Percentiles rank a stretch among this genome's conserved stretches.
phyloP scores from a whole-genome alignment of 352 stramenopile species.

The Globisporangium uncinulatum region DNA sequence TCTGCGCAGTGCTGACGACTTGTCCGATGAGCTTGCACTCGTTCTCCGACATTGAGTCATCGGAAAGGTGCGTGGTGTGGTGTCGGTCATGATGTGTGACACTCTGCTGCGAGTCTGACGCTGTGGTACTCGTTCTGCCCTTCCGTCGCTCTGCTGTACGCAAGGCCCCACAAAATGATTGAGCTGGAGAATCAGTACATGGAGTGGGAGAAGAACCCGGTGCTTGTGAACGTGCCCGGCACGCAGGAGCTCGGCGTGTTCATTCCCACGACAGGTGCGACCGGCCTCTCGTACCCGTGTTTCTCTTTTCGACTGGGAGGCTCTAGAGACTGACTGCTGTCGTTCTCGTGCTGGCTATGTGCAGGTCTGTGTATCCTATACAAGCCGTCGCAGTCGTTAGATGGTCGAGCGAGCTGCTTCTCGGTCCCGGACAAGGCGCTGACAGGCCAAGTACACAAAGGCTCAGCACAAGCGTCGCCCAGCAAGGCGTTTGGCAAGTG shows the following conservation, averaged over 20 bases:
- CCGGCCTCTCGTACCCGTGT: not conserved
- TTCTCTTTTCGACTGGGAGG: not conserved
- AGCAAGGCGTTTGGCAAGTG: slow-evolving; percentile 31
- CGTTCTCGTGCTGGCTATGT: not conserved
- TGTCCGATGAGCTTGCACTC: slow-evolving; percentile 53
- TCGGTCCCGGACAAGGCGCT: slow-evolving; percentile 47
- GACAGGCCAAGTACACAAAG: slow-evolving; percentile 35
- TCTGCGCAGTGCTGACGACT: slow-evolving; percentile 37
- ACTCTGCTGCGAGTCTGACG: not conserved
- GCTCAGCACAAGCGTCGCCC: not conserved
- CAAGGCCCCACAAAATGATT: slow-evolving; percentile 40
- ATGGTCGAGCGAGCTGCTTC: slow-evolving; percentile 45
- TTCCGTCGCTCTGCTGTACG: not conserved
- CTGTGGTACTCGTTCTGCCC: not conserved
- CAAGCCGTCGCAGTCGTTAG: slow-evolving; percentile 24
- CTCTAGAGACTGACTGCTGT: not conserved
- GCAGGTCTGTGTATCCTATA: slow-evolving; percentile 43
- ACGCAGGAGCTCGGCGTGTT: slow-evolving; percentile 47
- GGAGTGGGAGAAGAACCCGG: slow-evolving; percentile 47
- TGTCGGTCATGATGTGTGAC: too few relatives aligned
- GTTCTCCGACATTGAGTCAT: slow-evolving; percentile 45
- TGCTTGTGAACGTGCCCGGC: slow-evolving; percentile 39
- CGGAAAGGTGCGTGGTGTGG: slow-evolving; percentile 21
- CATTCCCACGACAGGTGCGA: slow-evolving; percentile 44
- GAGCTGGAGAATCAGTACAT: slow-evolving; percentile 68